Evolutionary conservation across 1,284 basidiomycete genomes (phyloP).

Genomic region (Pascua sp.): DNA sequence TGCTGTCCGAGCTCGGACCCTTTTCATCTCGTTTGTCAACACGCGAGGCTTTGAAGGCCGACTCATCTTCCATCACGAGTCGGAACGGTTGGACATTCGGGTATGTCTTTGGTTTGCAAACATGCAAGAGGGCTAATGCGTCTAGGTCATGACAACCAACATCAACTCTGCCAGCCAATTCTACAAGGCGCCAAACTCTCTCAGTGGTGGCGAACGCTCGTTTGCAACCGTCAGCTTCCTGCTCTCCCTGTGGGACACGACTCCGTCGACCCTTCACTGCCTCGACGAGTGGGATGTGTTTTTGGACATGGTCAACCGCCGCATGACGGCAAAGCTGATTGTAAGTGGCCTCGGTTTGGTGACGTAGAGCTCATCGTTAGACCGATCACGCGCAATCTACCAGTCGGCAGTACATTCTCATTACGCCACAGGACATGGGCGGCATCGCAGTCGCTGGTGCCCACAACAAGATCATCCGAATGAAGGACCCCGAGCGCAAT

Average conservation of each 20-base stretch:
- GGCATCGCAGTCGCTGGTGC: slow-evolving; percentile 30
- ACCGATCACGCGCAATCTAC: slow-evolving; percentile 80
- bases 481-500: slow-evolving; percentile 41
- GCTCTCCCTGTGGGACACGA: slow-evolving; percentile 90
- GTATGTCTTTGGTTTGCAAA: too few relatives aligned
- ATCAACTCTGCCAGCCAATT: not conserved
- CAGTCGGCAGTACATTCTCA: slow-evolving; percentile 85
- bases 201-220: slow-evolving; percentile 90
- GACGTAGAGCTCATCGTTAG: slow-evolving; percentile 45
- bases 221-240: slow-evolving; percentile 94
- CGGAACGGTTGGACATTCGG: slow-evolving; percentile 57
- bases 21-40: slow-evolving; percentile 76
- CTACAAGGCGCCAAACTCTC: slow-evolving; percentile 62
- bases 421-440: slow-evolving; percentile 63
- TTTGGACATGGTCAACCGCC: slow-evolving; percentile 90
- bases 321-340: slow-evolving; percentile 88
- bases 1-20: slow-evolving; percentile 74
- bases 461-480: slow-evolving; percentile 34
- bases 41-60: slow-evolving; percentile 82
- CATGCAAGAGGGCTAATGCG: not conserved
- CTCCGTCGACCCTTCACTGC: slow-evolving; percentile 89
- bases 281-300: slow-evolving; percentile 90
- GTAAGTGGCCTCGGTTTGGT: slow-evolving; percentile 51
- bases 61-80: slow-evolving; percentile 70
- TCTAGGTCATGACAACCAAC: slow-evolving; percentile 29